Evolutionary conservation across 2,329 filamentous ascomycete species (phyloP).

Genomic region (Cercospora beticola): DNA sequence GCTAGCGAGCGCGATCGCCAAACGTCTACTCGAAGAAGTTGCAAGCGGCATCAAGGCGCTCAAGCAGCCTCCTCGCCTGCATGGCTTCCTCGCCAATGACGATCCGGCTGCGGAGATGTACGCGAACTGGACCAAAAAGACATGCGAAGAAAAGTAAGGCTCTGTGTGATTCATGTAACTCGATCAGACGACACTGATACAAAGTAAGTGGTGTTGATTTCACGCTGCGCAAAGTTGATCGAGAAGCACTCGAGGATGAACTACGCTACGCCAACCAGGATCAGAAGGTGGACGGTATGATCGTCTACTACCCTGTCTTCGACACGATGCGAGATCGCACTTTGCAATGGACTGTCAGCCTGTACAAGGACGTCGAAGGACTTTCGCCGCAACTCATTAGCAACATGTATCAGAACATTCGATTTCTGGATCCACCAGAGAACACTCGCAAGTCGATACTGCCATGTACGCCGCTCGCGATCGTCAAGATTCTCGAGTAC

Average conservation of each 20-base stretch:
- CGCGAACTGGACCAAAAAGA: constrained; percentile 96
- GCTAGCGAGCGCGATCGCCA: constrained; percentile 82
- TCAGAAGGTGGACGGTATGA: constrained; percentile 75
- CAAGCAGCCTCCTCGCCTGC: constrained; percentile 72
- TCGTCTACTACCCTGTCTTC: constrained; percentile 98
- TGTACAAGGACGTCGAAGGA: constrained; percentile 93
- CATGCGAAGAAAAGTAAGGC: constrained; percentile 88
- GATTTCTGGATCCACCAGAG: constrained; percentile 78
- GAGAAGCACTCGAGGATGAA: constrained; percentile 85
- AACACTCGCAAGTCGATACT: constrained; percentile 86
- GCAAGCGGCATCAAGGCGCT: constrained; percentile 71
- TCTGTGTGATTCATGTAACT: constrained; percentile 10
- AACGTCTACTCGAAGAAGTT: constrained; percentile 75
- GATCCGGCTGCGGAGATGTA: constrained; percentile 92
- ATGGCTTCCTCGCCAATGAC: constrained; percentile 87
- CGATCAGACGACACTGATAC: constrained; percentile 4
- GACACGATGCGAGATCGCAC: constrained; percentile 88
- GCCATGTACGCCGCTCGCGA: constrained; percentile 91
- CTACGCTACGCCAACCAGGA: constrained; percentile 84
- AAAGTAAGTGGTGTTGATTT: constrained; percentile 74
- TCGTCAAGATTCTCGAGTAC: constrained; percentile 96
- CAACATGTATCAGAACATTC: constrained; percentile 99
- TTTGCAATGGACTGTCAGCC: constrained; percentile 87
- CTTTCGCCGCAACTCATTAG: constrained; percentile 91
- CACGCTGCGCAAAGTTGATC: constrained; percentile 76